Percentiles rank a stretch among this genome's conserved stretches.
phyloP scores from a whole-genome alignment of 345 rosid species.

The Lepidium africanum region DNA sequence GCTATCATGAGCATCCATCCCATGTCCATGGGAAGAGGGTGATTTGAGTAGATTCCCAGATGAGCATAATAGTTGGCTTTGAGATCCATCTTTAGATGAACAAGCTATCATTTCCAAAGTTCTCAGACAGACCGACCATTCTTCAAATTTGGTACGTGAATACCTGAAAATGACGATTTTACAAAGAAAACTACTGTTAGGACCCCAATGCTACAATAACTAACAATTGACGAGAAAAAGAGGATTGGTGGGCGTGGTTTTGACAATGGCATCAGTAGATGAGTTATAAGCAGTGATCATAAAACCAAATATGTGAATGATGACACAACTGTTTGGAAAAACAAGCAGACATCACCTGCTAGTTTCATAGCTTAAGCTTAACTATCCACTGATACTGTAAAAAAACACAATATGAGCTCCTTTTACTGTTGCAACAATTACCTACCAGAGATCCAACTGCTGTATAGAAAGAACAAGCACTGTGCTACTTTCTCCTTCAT shows the following conservation, averaged over 20 bases:
- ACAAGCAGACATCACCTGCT: constrained; percentile 3
- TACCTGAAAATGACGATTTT: constrained; percentile 40
- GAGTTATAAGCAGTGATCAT: background rate
- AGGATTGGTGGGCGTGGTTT: background rate
- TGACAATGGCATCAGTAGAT: constrained; percentile 3
- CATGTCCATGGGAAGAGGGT: constrained; percentile 28
- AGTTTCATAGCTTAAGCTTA: background rate
- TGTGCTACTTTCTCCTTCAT: constrained; percentile 57
- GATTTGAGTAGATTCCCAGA: constrained; percentile 38
- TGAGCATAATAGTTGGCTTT: constrained; percentile 42
- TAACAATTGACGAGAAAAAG: background rate
- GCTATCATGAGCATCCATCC: constrained; percentile 13
- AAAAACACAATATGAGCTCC: background rate
- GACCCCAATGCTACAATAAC: background rate
- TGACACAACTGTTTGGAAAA: constrained; percentile 3
- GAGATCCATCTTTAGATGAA: constrained; percentile 32
- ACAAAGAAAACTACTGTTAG: constrained; percentile 11
- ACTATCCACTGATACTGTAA: background rate
- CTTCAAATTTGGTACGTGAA: constrained; percentile 38
- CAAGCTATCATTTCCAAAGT: constrained; percentile 42
- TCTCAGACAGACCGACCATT: constrained; percentile 41
- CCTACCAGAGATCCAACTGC: constrained; percentile 52
- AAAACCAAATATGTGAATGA: constrained; percentile 1
- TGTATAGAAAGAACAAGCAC: constrained; percentile 38
- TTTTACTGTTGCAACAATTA: background rate